Percentiles rank a stretch among this genome's conserved stretches.
Evolutionary conservation across 805 yeast genomes (phyloP).

Genomic region (Tetrapisispora taiwanensis): DNA sequence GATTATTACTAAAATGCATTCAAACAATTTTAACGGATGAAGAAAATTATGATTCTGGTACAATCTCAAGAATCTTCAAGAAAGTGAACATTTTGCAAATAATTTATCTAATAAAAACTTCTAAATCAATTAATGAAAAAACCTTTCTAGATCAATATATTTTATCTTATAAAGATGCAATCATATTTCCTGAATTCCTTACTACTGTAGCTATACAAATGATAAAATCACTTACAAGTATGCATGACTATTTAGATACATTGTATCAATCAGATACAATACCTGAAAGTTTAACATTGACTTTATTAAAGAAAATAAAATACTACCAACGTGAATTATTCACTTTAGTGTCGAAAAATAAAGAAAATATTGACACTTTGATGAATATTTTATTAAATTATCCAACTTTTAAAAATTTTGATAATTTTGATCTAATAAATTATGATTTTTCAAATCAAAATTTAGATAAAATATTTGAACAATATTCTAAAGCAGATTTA

Average conservation of each 20-base stretch:
- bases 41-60: slow-evolving; percentile 24
- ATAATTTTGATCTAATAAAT: slow-evolving; percentile 13
- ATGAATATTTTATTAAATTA: slow-evolving; percentile 15
- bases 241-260: slow-evolving; percentile 14
- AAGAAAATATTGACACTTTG: slow-evolving; percentile 14
- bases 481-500: slow-evolving; percentile 1
- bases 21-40: slow-evolving; percentile 11
- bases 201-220: slow-evolving; percentile 9
- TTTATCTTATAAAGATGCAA: slow-evolving; percentile 24
- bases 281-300: background rate
- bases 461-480: slow-evolving; percentile 8
- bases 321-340: slow-evolving; percentile 5
- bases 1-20: slow-evolving; percentile 12
- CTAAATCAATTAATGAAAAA: slow-evolving; percentile 11
- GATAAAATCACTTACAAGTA: slow-evolving; percentile 7
- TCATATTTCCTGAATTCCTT: slow-evolving; percentile 28
- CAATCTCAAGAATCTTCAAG: slow-evolving; percentile 18
- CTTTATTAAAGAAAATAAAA: background rate
- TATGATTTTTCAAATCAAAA: slow-evolving; percentile 15
- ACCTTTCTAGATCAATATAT: slow-evolving; percentile 27
- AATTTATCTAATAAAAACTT: slow-evolving; percentile 16
- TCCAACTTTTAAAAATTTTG: slow-evolving; percentile 10
- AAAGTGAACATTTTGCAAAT: slow-evolving; percentile 28
- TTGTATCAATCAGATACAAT: slow-evolving; percentile 6
- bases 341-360: slow-evolving; percentile 7